These are phyloP conservation scores for Puya raimondii DNA, from an alignment of 176 grass and related monocot genomes.

Conservation along the genomic window DNA sequence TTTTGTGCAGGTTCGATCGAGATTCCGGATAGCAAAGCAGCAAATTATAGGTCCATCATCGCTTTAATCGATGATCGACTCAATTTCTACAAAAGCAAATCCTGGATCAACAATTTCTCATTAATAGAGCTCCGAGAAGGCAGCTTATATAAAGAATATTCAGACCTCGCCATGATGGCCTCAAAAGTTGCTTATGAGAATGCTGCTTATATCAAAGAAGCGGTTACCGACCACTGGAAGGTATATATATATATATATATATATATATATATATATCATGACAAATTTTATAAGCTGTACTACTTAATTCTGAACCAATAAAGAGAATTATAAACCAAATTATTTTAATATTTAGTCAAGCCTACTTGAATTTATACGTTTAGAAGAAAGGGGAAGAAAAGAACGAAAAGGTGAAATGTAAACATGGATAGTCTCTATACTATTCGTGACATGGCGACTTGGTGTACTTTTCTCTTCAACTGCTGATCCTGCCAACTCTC, in stretches of 20 bases:
- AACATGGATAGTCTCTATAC: no score
- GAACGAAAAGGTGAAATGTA: no score
- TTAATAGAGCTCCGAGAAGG: constrained; percentile 53
- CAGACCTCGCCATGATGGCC: no score
- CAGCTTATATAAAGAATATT: constrained; percentile 35
- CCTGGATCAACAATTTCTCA: constrained; percentile 37
- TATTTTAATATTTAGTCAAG: no score
- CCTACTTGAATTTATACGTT: no score
- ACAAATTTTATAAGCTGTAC: neutral
- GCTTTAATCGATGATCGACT: constrained; percentile 37
- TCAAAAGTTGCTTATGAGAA: no score
- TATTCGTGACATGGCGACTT: no score
- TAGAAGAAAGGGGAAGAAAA: no score
- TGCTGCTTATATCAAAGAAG: neutral
- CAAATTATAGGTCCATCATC: constrained; percentile 44
- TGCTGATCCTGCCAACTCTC: no score
- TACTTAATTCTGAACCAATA: neutral
- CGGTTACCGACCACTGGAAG: constrained; percentile 62
- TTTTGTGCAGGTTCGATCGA: constrained; percentile 32
- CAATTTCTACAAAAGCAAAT: constrained; percentile 29
- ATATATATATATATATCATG: no score
- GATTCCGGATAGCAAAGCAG: constrained; percentile 30
- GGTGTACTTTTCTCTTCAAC: no score
- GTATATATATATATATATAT: constrained; percentile 2
- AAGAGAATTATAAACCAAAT: no score